A percentile compares a stretch with the other conserved stretches of the same genome.
Evolutionary conservation across 2,329 filamentous ascomycete genomes (phyloP).

Genomic region (Fusarium sp.): DNA sequence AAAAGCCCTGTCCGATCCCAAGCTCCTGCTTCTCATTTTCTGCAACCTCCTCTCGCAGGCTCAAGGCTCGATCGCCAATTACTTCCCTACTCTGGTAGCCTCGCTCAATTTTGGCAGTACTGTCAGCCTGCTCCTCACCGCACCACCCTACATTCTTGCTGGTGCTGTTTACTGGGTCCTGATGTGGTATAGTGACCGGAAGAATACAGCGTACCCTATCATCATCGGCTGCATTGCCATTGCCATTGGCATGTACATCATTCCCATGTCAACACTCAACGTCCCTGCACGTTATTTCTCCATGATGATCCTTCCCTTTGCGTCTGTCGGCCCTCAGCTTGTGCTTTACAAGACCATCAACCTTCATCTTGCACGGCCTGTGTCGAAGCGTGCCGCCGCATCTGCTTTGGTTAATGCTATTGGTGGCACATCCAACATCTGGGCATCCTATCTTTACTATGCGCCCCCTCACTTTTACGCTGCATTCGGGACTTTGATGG

Average conservation of each 20-base stretch:
- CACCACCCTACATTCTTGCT: constrained; percentile 60
- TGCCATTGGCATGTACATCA: constrained; percentile 55
- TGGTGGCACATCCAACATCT: constrained; percentile 53
- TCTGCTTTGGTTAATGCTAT: constrained; percentile 58
- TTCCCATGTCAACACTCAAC: constrained; percentile 55
- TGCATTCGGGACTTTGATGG: constrained; percentile 57
- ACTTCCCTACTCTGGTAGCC: constrained; percentile 50
- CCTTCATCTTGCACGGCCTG: constrained; percentile 57
- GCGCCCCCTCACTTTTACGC: constrained; percentile 56
- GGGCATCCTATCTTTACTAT: constrained; percentile 55
- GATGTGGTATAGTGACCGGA: constrained; percentile 55
- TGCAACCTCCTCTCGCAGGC: constrained; percentile 57
- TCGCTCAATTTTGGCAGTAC: constrained; percentile 54
- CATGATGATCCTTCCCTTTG: constrained; percentile 56
- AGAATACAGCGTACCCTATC: constrained; percentile 54
- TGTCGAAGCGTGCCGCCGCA: constrained; percentile 58
- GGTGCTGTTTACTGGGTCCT: constrained; percentile 54
- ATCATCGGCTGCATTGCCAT: constrained; percentile 54
- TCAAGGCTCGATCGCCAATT: constrained; percentile 52
- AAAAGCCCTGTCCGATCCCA: constrained; percentile 54
- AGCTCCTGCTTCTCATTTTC: constrained; percentile 55
- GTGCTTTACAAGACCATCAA: constrained; percentile 59
- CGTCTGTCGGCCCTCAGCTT: constrained; percentile 56
- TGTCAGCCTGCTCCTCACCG: constrained; percentile 60
- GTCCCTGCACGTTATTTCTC: constrained; percentile 58